Base-by-base conservation (phyloP, 2,329 filamentous ascomycete genomes). In the Xylaria sp. region DNA sequence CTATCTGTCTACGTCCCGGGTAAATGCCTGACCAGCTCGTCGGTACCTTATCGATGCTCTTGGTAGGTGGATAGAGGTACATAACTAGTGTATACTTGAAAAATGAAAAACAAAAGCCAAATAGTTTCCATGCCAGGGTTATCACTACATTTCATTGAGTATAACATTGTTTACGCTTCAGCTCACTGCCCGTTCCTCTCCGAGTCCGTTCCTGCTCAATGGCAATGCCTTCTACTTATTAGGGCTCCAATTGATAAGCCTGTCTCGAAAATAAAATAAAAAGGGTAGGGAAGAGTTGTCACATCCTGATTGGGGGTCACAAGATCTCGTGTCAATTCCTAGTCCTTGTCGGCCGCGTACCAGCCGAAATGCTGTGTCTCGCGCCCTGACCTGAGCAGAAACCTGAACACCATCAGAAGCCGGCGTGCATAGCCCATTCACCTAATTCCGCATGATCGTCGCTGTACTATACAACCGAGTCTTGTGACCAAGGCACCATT, bases 381-480 rank as follows among this genome's bases (percentile, higher is more conserved):
- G 23, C 48, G 48, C 48, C 48, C 25, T 51, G 34, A 39, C 34
- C 32, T 56, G n/a, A 18, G 51, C 51, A 54, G 41, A 39, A 56
- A 32, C 51, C 41, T 46, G 41, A 46, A 15, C 18, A 18, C 18
- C 13, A 32, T 7, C 10, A 32, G 25, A 32, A 13, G 23, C 13
- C 28, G 34, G 20, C 52, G 7, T 39, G 23, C 37, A 57, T 44
- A 44, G 37, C 34, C 39, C 20, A 13, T 46, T 58, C 39, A 58
- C 39, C 56, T 20, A 58, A 46, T 58, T 28, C 39, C 23, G 39
- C 56, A 58, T 58, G 56, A 58, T 44, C 56, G 52, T 28, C 25
- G 23, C 39, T 46, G 39, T 46, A 46, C 15, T 12, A 28, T 58
- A 12, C 18, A 46, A 46, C 3, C 23, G 37, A 56, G 55, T 32